Evolutionary conservation across 2,329 filamentous ascomycete species (phyloP).

Genomic region (Exophiala alcalophila): DNA sequence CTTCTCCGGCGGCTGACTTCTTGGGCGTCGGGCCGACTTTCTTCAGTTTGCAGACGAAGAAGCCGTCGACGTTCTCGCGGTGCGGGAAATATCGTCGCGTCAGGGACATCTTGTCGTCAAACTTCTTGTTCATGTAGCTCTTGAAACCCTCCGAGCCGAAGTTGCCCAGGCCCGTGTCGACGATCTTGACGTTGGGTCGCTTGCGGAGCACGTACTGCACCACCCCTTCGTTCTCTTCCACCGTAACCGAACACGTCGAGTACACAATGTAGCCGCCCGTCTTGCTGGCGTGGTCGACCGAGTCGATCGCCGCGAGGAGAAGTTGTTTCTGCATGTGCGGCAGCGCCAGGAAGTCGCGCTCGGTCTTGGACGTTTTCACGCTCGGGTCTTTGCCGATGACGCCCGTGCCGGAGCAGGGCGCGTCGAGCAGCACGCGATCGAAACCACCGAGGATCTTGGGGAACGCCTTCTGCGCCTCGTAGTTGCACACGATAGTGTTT

Average conservation of each 20-base stretch:
- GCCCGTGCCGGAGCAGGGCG: slow-evolving; percentile 92
- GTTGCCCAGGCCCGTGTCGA: slow-evolving; percentile 76
- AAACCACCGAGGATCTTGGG: slow-evolving; percentile 94
- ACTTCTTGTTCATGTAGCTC: slow-evolving; percentile 84
- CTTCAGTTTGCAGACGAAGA: slow-evolving; percentile 97
- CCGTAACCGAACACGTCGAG: slow-evolving; percentile 90
- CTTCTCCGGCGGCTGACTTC: no score
- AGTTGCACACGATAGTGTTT: slow-evolving; percentile 93
- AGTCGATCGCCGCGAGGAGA: slow-evolving; percentile 88
- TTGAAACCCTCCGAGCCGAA: slow-evolving; percentile 94
- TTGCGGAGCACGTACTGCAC: slow-evolving; percentile 91
- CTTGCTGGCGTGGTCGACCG: slow-evolving; percentile 84
- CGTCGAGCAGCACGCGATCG: slow-evolving; percentile 89
- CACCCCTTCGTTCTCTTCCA: slow-evolving; percentile 91
- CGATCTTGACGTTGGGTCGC: slow-evolving; percentile 88
- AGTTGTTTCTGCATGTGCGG: slow-evolving; percentile 95
- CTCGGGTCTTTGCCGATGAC: slow-evolving; percentile 96
- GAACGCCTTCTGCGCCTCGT: slow-evolving; percentile 84
- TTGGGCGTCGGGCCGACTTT: slow-evolving; percentile 75
- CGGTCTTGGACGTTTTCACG: slow-evolving; percentile 98
- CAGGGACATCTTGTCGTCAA: slow-evolving; percentile 78
- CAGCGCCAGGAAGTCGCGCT: slow-evolving; percentile 88
- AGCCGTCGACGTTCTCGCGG: slow-evolving; percentile 92
- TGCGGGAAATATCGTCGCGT: slow-evolving; percentile 87
- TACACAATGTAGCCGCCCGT: slow-evolving; percentile 95